A percentile compares a stretch with the other conserved stretches of the same genome.
These are phyloP conservation scores for Colletotrichum sp. DNA, from an alignment of 2,329 filamentous ascomycete species.

Conservation along the genomic window DNA sequence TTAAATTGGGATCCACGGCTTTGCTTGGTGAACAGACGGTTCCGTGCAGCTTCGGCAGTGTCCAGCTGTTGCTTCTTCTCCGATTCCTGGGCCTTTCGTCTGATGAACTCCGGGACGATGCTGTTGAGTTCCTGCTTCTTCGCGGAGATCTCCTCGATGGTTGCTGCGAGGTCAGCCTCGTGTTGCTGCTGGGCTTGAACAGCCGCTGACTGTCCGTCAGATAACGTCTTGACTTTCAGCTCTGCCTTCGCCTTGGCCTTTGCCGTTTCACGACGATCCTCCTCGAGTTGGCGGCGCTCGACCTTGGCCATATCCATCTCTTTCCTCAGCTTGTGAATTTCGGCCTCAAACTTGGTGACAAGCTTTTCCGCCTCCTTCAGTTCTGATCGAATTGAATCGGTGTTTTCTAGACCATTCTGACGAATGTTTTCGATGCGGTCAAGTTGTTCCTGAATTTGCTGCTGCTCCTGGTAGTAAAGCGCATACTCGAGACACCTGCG, in stretches of 20 bases:
- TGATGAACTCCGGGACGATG: conserved; percentile 78
- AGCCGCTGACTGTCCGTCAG: conserved; percentile 80
- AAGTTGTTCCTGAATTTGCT: conserved; percentile 76
- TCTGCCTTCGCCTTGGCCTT: conserved; percentile 85
- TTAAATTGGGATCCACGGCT: conserved; percentile 85
- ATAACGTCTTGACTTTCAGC: conserved; percentile 79
- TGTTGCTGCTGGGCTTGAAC: conserved; percentile 76
- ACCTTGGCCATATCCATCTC: conserved; percentile 84
- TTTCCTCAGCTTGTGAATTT: conserved; percentile 81
- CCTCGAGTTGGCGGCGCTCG: conserved; percentile 86
- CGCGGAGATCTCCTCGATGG: conserved; percentile 74
- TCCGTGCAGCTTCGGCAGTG: conserved; percentile 74
- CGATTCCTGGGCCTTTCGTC: conserved; percentile 75
- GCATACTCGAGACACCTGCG: conserved; percentile 92
- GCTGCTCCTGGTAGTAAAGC: conserved; percentile 88
- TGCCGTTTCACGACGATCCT: conserved; percentile 83
- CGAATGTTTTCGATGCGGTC: conserved; percentile 83
- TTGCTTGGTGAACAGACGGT: conserved; percentile 90
- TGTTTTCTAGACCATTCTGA: conserved; percentile 82
- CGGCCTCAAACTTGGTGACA: conserved; percentile 75
- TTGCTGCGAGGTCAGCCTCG: conserved; percentile 71
- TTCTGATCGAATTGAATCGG: conserved; percentile 78
- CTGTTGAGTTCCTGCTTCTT: conserved; percentile 79
- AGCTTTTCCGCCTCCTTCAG: conserved; percentile 82
- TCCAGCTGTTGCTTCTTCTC: conserved; percentile 75